These are phyloP conservation scores for Aspergillus ostianus DNA, from an alignment of 495 filamentous ascomycete genomes.

Conservation along the genomic window DNA sequence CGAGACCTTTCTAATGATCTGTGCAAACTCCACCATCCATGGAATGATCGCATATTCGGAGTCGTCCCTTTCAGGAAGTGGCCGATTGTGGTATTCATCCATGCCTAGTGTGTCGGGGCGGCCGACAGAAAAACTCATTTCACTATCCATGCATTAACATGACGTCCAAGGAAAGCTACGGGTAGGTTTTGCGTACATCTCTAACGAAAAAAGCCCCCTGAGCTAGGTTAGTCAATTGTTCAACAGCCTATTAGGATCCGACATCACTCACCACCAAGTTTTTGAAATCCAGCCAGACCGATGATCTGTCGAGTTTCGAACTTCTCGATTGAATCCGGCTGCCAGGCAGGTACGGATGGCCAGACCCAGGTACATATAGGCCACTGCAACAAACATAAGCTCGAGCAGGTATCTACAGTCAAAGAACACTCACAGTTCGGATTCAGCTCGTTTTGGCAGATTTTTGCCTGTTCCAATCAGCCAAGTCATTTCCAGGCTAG, in stretches of 20 bases:
- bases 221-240: neutral
- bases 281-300: constrained; percentile 41
- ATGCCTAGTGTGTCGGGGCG: constrained; percentile 43
- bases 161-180: neutral
- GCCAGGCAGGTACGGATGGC: constrained; percentile 42
- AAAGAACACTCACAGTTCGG: constrained; percentile 32
- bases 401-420: neutral
- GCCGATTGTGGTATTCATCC: constrained; percentile 44
- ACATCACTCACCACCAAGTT: constrained; percentile 40
- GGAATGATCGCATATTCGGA: constrained; percentile 42
- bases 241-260: neutral
- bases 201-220: constrained; percentile 42
- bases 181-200: constrained; percentile 28
- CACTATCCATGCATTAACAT: constrained; percentile 21
- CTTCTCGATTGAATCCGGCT: constrained; percentile 42
- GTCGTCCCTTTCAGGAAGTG: constrained; percentile 37
- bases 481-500: neutral
- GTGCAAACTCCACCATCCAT: constrained; percentile 43
- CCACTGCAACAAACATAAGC: constrained; percentile 27
- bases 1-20: constrained; percentile 40
- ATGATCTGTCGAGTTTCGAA: constrained; percentile 32
- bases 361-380: constrained; percentile 45
- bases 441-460: constrained; percentile 45
- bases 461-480: constrained; percentile 32
- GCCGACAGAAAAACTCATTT: constrained; percentile 44